These are phyloP conservation scores for Boletus fagicola DNA, from an alignment of 768 basidiomycete species.

Conservation along the genomic window DNA sequence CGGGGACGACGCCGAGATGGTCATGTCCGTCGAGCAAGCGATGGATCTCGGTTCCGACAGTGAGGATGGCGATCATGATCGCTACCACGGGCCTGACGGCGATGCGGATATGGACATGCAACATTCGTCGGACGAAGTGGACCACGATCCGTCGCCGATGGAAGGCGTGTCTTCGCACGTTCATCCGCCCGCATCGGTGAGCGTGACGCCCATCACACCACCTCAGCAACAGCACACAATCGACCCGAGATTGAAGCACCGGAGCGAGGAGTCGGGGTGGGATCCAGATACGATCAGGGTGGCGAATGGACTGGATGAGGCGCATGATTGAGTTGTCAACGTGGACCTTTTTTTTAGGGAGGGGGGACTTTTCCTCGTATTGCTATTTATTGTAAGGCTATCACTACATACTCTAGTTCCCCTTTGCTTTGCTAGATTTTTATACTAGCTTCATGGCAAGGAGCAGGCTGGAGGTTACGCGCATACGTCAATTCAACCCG, in stretches of 20 bases:
- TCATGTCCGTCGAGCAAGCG: constrained; percentile 43
- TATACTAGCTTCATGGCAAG: neutral
- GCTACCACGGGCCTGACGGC: constrained; percentile 1
- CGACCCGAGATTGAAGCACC: constrained; percentile 33
- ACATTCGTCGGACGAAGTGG: constrained; percentile 30
- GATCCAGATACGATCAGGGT: constrained; percentile 21
- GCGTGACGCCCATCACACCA: constrained; percentile 33
- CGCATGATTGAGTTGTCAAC: constrained; percentile 9
- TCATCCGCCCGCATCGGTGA: constrained; percentile 27
- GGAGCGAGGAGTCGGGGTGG: constrained; percentile 30
- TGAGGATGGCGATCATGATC: constrained; percentile 28
- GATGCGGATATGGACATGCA: constrained; percentile 25
- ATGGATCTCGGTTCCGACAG: constrained; percentile 44
- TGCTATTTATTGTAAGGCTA: constrained; percentile 24
- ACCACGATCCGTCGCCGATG: constrained; percentile 34
- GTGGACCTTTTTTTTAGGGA: neutral
- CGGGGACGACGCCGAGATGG: constrained; percentile 30
- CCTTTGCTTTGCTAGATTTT: neutral
- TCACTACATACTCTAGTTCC: constrained; percentile 3
- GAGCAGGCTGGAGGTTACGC: neutral
- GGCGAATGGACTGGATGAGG: constrained; percentile 18
- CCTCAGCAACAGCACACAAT: constrained; percentile 23
- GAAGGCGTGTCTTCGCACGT: constrained; percentile 31
- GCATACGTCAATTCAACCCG: neutral
- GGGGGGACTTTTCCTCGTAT: neutral